These are phyloP conservation scores for Pluteus cervinus DNA, from an alignment of 768 basidiomycete genomes.

Conservation along the genomic window DNA sequence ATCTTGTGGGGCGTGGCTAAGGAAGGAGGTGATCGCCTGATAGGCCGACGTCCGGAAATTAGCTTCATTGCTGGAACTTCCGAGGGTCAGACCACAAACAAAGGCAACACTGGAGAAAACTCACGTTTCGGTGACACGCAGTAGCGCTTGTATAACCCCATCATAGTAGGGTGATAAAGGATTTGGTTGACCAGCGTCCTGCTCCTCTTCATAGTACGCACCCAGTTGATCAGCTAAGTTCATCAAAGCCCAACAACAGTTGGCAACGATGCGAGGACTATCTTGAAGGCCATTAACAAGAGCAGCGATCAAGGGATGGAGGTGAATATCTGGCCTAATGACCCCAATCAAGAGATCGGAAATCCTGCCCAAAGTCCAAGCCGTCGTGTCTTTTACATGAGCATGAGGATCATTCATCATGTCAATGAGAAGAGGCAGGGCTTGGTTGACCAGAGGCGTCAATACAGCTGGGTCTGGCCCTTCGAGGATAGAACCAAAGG, in stretches of 20 bases:
- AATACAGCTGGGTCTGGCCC: conserved; percentile 89
- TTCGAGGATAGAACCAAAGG: conserved; percentile 95
- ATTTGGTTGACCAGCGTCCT: conserved; percentile 46
- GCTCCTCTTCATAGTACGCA: conserved; percentile 55
- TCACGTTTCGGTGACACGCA: conserved; percentile 84
- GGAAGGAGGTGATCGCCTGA: conserved; percentile 87
- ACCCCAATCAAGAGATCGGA: conserved; percentile 82
- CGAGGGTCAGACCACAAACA: conserved; percentile 3
- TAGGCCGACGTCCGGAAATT: conserved; percentile 96
- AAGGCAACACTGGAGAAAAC: conserved; percentile 17
- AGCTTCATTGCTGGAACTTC: conserved; percentile 75
- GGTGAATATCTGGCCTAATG: conserved; percentile 86
- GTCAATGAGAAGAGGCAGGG: conserved; percentile 86
- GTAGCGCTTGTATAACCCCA: conserved; percentile 75
- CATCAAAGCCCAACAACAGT: conserved; percentile 96
- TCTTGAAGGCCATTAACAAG: conserved; percentile 78
- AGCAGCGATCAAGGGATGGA: conserved; percentile 77
- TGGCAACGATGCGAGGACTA: conserved; percentile 80
- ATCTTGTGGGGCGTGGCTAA: conserved; percentile 75
- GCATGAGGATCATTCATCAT: conserved; percentile 88
- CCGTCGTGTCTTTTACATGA: conserved; percentile 94
- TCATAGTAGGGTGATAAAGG: conserved; percentile 88
- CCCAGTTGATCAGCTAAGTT: conserved; percentile 90
- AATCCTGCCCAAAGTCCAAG: conserved; percentile 96
- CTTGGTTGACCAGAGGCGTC: conserved; percentile 88